Evolutionary conservation across 129 eudicot species (phyloP), one percentile per base, ranked within the genome.

Genomic region (Lonicera japonica): DNA sequence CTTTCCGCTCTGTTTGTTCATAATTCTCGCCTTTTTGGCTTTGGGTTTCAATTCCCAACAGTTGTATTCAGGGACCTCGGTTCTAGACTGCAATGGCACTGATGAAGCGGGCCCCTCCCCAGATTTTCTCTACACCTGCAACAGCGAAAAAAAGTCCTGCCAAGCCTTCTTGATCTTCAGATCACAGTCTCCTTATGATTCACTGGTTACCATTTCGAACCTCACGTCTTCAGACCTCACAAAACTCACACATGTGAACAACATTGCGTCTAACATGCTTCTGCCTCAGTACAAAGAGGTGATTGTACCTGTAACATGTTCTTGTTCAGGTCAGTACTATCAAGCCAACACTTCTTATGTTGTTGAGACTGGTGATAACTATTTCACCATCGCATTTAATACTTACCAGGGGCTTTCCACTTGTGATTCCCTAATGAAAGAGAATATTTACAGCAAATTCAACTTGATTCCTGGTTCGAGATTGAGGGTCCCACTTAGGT

Each of bases 311-410:
- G 86, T 78, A 11, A 67, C 82, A 15, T 87, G 95, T 72, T 81
- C 91, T 7, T 81, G 95, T 78, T 74, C 70, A 8, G 86, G 88
- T 58, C 60, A 73, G 61, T 87, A 87, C 73, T 83, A 85, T 68
- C 86, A 85, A 21, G 85, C 88, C 25, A 76, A 82, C 65, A 73
- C 88, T 22, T 72, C 88, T 63, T 85, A 81, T 23, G 79, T 65
- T 46, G 45, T 64, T 39, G 70, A 24, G 5, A 61, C 56, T 47
- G 23, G 0, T 0, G 84, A 78, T 11, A 80, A 69, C 11, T 87
- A 78, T 43, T 83, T 66, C 60, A 80, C 74, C 10, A 79, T 83
- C 1, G 86, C 95, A 12, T 75, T 66, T 29, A n/a, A 19, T 14
- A 81, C 70, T 6, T 87, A 25, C 24, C 64, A 81, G 75, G 82